Evolutionary conservation across 2,329 filamentous ascomycete genomes (phyloP).

Genomic region (Fusarium sp.): DNA sequence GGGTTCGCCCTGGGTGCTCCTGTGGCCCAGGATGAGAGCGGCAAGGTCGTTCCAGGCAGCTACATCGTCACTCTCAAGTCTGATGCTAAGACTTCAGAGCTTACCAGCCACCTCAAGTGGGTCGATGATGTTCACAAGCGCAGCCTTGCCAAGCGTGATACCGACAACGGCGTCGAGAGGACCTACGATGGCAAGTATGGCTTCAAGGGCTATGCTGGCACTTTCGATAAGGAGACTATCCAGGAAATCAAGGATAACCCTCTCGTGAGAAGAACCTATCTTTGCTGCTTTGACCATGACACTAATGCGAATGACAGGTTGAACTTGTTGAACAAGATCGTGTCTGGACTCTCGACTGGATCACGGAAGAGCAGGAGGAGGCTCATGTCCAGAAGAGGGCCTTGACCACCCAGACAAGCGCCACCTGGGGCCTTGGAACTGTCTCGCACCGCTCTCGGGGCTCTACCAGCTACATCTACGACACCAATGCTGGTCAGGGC

Average conservation of each 20-base stretch:
- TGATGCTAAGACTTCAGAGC: slow-evolving; percentile 54
- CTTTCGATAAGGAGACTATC: slow-evolving; percentile 55
- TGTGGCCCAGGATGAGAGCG: slow-evolving; percentile 26
- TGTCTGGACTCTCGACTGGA: slow-evolving; percentile 43
- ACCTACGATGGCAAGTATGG: slow-evolving; percentile 45
- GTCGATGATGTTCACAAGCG: slow-evolving; percentile 65
- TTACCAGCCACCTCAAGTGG: slow-evolving; percentile 60
- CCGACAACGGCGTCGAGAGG: slow-evolving; percentile 47
- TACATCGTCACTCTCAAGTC: slow-evolving; percentile 73
- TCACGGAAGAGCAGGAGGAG: slow-evolving; percentile 24
- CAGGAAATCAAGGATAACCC: slow-evolving; percentile 53
- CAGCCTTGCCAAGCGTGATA: slow-evolving; percentile 59
- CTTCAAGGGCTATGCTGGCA: slow-evolving; percentile 56
- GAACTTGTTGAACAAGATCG: slow-evolving; percentile 44
- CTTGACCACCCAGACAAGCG: slow-evolving; percentile 43
- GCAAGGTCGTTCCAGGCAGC: slow-evolving; percentile 49
- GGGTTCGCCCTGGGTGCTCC: slow-evolving; percentile 36
- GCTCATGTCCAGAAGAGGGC: slow-evolving; percentile 38
- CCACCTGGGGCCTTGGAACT: slow-evolving; percentile 48
- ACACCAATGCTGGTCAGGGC: slow-evolving; percentile 54
- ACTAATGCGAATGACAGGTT: slow-evolving; percentile 38
- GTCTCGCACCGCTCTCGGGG: slow-evolving; percentile 45
- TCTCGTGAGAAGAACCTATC: slow-evolving; percentile 48
- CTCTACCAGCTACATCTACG: slow-evolving; percentile 58
- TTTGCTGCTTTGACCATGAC: too few relatives aligned